Evolutionary conservation across 2,329 filamentous ascomycete species (phyloP).

Genomic region (Fusarium continuum): DNA sequence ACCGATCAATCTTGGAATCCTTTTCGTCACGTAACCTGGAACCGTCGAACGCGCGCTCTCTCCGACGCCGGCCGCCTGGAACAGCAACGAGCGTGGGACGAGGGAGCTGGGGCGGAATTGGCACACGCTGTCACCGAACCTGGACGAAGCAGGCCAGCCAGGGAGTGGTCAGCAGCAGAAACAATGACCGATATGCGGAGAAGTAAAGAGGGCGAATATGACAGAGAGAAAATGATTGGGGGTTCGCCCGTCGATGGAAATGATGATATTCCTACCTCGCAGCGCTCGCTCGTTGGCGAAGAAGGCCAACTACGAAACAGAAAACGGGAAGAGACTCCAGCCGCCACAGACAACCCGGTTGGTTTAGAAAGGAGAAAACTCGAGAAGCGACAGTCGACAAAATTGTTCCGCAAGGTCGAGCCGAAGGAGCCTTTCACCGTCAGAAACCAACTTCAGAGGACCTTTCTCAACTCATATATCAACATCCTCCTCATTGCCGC

Average conservation of each 20-base stretch:
- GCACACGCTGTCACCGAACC: constrained; percentile 50
- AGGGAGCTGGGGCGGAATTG: constrained; percentile 44
- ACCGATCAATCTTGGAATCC: constrained; percentile 54
- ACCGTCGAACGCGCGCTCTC: constrained; percentile 35
- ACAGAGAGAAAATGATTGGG: constrained; percentile 21
- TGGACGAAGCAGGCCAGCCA: constrained; percentile 33
- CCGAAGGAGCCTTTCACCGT: constrained; percentile 66
- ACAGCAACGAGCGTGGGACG: constrained; percentile 37
- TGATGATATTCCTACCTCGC: constrained; percentile 31
- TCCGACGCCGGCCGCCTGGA: constrained; percentile 48
- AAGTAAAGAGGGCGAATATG: constrained; percentile 22
- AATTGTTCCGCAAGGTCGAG: constrained; percentile 57
- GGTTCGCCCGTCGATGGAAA: constrained; percentile 31
- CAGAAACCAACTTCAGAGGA: constrained; percentile 74
- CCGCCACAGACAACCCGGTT: constrained; percentile 8
- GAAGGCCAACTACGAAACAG: constrained; percentile 45
- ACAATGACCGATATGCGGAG: constrained; percentile 34
- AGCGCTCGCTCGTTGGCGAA: constrained; percentile 33
- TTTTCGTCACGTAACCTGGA: constrained; percentile 55
- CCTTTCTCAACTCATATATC: constrained; percentile 84
- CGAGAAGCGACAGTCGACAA: constrained; percentile 53
- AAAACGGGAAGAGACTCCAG: constrained; percentile 39
- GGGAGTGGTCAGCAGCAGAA: constrained; percentile 41
- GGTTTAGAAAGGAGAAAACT: constrained; percentile 44
- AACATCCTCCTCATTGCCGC: constrained; percentile 83